Evolutionary conservation across 2,329 filamentous ascomycete genomes (phyloP), one percentile per base, ranked within the genome.

Genomic region (Raffaelea albimanens): DNA sequence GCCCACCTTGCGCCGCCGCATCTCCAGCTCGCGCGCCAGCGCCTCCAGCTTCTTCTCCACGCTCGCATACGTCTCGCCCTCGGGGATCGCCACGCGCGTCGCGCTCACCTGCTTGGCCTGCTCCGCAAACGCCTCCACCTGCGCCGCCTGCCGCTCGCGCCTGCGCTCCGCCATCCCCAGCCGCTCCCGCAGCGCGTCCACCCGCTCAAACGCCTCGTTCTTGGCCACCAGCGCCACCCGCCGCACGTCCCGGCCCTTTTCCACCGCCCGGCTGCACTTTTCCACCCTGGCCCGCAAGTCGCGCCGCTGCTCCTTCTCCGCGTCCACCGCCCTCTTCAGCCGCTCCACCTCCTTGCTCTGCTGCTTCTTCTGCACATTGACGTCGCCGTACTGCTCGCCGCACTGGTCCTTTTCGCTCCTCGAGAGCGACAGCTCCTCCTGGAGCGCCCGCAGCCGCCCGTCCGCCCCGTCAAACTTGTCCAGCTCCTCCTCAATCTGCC

Each of bases 401-500:
- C 75, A 68, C 43, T 73, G 69, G 1, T 72, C 65, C 20, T 67
- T 58, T 38, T 67, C 59, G 13, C 65, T 63, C 52, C 72, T 62
- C 3, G 62, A 61, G 8, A 81, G 76, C 48, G 69, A 64, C 1
- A 94, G 71, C 43, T 78, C 69, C 16, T 68, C 63, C 47, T 75
- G 75, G 2, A 88, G 67, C 13, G 67, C 67, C 41, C 80, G 74
- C 1, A 91, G 67, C 45, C 74, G 73, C 43, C 78, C 82, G 58
- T 88, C 87, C 47, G 80, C 78, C 3, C 83, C 82, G 50, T 85
- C 76, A 42, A 78, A 77, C 22, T 68, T 72, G 52, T 87, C 81
- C 36, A 94, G 71, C 40, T 80, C 77, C 46, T 79, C 76, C 29
- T 76, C 57, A 42, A 75, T 57, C 50, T 63, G 53, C 46, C 72